Base-by-base conservation (phyloP, 768 basidiomycete genomes). In the Termitomyces sp. region DNA sequence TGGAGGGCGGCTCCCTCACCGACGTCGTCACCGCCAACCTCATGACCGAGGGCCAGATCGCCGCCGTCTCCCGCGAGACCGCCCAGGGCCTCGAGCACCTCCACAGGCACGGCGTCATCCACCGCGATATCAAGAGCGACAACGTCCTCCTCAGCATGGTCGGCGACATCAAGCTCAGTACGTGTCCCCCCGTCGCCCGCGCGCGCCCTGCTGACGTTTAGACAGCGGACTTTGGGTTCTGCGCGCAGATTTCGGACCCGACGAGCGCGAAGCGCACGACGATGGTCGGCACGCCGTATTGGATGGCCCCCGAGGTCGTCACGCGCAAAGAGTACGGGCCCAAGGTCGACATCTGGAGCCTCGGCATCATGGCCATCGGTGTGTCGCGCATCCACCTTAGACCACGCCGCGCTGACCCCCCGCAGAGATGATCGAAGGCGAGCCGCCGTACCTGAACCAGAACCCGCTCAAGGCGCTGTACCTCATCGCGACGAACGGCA, bases 261-360 rank as follows among this genome's bases (percentile, higher is more conserved):
- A 86, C 86, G 9, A 86, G 89, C 62, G 85, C 93, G 3, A 97
- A 97, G 74, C 87, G 95, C 28, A 96, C 94, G 36, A 97, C 95
- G 36, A 98, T 98, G 95, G 94, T 98, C 51, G 95, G 95, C 2
- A 97, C 95, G 0, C 95, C 95, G 1, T 98, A 98, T 70, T 98
- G 95, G 95, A 97, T 98, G 95, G 95, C 95, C 0, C 95, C 95
- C 0, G 95, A 98, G 70, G 95, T 98, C 49, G 95, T 97, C 62
- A 98, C 94, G 26, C 86, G 94, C 55, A 97, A 97, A 71, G 95
- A 97, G 73, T 97, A 97, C 70, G 95, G 95, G 0, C 91, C 95
- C 14, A 98, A 98, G 69, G 95, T 98, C n/a, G 95, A 97, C 66
- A 93, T 98, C 57, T 97, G 95, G 94, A 90, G 87, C 70, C 74